Conservation (phyloP, 306 rosid genomes). For the Vigna angularis region DNA sequence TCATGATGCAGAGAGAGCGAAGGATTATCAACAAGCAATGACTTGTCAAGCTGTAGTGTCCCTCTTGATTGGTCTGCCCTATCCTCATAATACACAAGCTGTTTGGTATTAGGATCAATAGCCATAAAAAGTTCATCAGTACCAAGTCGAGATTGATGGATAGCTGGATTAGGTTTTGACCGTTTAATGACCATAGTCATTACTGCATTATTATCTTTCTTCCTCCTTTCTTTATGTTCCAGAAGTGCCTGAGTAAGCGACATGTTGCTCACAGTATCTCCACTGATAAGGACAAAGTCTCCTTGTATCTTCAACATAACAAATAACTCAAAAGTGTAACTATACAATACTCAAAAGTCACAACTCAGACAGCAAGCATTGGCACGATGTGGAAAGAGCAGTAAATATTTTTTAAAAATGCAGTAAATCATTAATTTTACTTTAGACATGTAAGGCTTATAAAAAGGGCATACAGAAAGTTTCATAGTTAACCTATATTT, state of each 20-base stretch:
- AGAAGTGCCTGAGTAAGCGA: slow-evolving; percentile 85
- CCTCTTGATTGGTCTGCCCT: slow-evolving; percentile 73
- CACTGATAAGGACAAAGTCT: slow-evolving; percentile 93
- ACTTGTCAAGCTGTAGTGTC: slow-evolving; percentile 74
- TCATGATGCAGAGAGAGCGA: slow-evolving; percentile 89
- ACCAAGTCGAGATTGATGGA: slow-evolving; percentile 94
- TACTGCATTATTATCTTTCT: slow-evolving; percentile 90
- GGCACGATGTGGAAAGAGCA: slow-evolving; percentile 13
- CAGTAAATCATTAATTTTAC: slow-evolving; percentile 4
- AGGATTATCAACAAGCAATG: slow-evolving; percentile 73
- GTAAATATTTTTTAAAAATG: background rate
- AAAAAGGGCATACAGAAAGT: slow-evolving; percentile 13
- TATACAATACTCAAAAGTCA: slow-evolving; percentile 10
- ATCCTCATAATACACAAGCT: slow-evolving; percentile 90
- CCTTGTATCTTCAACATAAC: slow-evolving; percentile 82
- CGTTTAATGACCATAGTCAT: slow-evolving; percentile 95
- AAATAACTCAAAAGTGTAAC: slow-evolving; percentile 49
- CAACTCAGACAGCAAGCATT: background rate
- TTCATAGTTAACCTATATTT: background rate
- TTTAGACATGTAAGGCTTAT: background rate
- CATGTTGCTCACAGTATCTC: slow-evolving; percentile 99
- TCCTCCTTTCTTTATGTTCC: slow-evolving; percentile 92
- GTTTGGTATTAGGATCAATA: slow-evolving; percentile 84
- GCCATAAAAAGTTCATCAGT: slow-evolving; percentile 96
- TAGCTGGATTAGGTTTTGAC: slow-evolving; percentile 82